A percentile compares a stretch with the other conserved stretches of the same genome.
Evolutionary conservation across 116 monocot species (phyloP).

Genomic region (Phalaenopsis hybrid): DNA sequence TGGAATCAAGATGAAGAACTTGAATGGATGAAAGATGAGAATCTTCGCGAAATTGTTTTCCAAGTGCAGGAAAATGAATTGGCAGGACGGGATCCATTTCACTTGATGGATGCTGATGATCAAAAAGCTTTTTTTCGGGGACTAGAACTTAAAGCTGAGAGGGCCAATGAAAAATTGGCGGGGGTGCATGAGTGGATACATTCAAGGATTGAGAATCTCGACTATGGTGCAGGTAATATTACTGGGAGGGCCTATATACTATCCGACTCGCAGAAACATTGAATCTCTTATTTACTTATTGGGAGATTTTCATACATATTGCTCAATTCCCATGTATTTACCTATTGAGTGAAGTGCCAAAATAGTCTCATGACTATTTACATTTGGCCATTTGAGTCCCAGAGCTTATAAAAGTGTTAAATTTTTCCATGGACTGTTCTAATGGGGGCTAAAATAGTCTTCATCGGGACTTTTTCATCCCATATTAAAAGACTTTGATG

Average conservation of each 20-base stretch:
- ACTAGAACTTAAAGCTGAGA: slow-evolving; percentile 62
- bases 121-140: slow-evolving; percentile 52
- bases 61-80: slow-evolving; percentile 75
- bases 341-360: too few species aligned
- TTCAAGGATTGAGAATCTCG: slow-evolving; percentile 74
- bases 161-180: slow-evolving; percentile 47
- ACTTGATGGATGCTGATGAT: slow-evolving; percentile 54
- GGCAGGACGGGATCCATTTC: slow-evolving; percentile 66
- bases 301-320: too few species aligned
- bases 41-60: slow-evolving; percentile 66
- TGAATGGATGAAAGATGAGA: slow-evolving; percentile 85
- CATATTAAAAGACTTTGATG: too few species aligned
- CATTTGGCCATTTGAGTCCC: too few species aligned
- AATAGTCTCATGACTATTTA: too few species aligned
- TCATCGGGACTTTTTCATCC: too few species aligned
- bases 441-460: too few species aligned
- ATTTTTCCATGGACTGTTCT: too few species aligned
- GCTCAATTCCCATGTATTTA: too few species aligned
- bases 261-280: background rate
- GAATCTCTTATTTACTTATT: background rate
- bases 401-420: too few species aligned
- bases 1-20: slow-evolving; percentile 40
- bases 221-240: slow-evolving; percentile 66
- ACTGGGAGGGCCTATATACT: background rate
- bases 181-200: slow-evolving; percentile 69